A percentile compares a stretch with the other conserved stretches of the same genome.
These are phyloP conservation scores for Mycena pura DNA, from an alignment of 768 basidiomycete genomes.

Conservation along the genomic window DNA sequence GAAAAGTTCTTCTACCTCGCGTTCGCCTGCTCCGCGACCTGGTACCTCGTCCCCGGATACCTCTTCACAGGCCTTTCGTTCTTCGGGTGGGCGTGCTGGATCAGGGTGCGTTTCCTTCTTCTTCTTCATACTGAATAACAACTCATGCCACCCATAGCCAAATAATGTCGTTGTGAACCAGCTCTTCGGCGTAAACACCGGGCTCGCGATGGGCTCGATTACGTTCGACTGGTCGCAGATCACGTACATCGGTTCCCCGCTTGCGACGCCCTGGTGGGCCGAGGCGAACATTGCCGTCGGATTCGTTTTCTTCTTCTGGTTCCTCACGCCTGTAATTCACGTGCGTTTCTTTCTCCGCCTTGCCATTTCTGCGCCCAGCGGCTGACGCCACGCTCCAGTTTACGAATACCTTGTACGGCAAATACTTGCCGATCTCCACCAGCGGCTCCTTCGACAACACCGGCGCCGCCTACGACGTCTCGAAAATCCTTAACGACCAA, in stretches of 20 bases:
- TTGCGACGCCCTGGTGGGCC: conserved; percentile 48
- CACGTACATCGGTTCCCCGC: conserved; percentile 42
- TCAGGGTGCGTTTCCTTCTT: no score
- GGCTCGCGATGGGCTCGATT: conserved; percentile 40
- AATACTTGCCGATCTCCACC: conserved; percentile 70
- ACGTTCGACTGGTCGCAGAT: conserved; percentile 52
- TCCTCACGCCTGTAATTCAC: conserved; percentile 32
- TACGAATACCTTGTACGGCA: conserved; percentile 65
- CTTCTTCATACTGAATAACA: conserved; percentile 55
- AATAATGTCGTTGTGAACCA: conserved; percentile 46
- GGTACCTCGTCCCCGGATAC: conserved; percentile 77
- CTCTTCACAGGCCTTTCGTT: conserved; percentile 43
- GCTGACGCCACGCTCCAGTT: conserved; percentile 41
- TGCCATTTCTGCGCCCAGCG: background rate
- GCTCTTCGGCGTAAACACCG: conserved; percentile 37
- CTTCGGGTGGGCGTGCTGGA: no score
- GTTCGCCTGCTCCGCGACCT: conserved; percentile 54
- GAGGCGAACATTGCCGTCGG: conserved; percentile 40
- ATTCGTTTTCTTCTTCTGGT: conserved; percentile 53
- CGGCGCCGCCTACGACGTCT: conserved; percentile 62
- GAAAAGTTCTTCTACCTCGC: conserved; percentile 78
- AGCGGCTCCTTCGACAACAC: conserved; percentile 71
- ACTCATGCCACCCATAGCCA: no score
- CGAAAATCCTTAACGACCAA: conserved; percentile 59
- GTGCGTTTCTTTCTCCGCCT: background rate